phyloP scores from a whole-genome alignment of 2,329 filamentous ascomycete species.

The Metarhizium robertsii region DNA sequence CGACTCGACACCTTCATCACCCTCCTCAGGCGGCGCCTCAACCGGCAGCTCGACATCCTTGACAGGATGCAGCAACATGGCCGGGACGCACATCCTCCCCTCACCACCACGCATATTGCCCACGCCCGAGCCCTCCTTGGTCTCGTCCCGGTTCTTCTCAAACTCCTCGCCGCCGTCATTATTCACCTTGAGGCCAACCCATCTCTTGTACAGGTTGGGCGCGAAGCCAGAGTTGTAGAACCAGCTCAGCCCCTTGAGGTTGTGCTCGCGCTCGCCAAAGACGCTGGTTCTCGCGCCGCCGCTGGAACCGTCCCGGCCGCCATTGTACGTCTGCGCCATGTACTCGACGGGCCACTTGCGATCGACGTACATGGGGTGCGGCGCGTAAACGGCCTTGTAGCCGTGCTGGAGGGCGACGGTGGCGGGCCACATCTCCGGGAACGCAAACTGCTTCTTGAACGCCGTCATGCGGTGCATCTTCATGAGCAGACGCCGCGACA shows the following conservation, averaged over 20 bases:
- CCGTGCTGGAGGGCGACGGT: conserved; percentile 85
- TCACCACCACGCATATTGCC: conserved; percentile 55
- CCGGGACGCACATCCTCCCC: conserved; percentile 83
- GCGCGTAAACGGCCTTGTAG: conserved; percentile 83
- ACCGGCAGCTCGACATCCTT: conserved; percentile 65
- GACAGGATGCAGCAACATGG: conserved; percentile 81
- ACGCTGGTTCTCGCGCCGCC: conserved; percentile 66
- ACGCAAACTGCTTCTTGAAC: conserved; percentile 78
- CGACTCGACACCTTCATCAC: conserved; percentile 30
- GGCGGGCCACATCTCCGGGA: conserved; percentile 93
- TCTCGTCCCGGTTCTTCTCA: conserved; percentile 50
- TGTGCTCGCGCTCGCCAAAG: conserved; percentile 80
- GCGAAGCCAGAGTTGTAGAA: conserved; percentile 85
- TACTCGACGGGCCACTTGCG: conserved; percentile 76
- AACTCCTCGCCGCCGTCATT: conserved; percentile 71
- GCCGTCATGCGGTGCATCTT: conserved; percentile 89
- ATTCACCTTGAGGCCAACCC: conserved; percentile 74
- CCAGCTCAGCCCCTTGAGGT: conserved; percentile 80
- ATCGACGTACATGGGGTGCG: conserved; percentile 82
- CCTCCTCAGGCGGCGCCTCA: conserved; percentile 42
- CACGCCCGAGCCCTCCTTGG: conserved; percentile 38
- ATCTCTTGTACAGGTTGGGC: conserved; percentile 71
- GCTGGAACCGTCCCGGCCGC: conserved; percentile 61
- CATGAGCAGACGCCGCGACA: conserved; percentile 69
- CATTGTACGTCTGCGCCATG: conserved; percentile 72